These are phyloP conservation scores for Thyridium curvatum DNA, from an alignment of 2,329 filamentous ascomycete genomes.

Conservation along the genomic window DNA sequence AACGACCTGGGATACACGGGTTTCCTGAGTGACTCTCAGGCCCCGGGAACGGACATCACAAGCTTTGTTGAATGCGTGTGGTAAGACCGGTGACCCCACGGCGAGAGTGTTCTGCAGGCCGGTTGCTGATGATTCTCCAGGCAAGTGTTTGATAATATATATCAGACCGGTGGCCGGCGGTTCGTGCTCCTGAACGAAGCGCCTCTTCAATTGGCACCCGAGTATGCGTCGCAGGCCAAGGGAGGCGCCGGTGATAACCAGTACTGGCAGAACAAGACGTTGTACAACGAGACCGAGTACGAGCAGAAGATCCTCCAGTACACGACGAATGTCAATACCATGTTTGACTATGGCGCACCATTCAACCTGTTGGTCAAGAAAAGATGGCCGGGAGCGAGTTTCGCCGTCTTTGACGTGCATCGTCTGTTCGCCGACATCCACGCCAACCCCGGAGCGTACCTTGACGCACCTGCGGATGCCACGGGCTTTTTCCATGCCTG, in stretches of 20 bases:
- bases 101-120: no score
- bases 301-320: slow-evolving; percentile 43
- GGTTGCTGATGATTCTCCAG: neutral
- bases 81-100: slow-evolving; percentile 22
- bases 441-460: slow-evolving; percentile 50
- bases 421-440: slow-evolving; percentile 59
- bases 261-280: slow-evolving; percentile 39
- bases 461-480: slow-evolving; percentile 58
- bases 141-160: slow-evolving; percentile 49
- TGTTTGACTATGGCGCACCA: slow-evolving; percentile 43
- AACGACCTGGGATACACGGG: slow-evolving; percentile 66
- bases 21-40: slow-evolving; percentile 61
- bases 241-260: slow-evolving; percentile 33
- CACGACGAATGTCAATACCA: slow-evolving; percentile 39
- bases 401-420: slow-evolving; percentile 65
- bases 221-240: slow-evolving; percentile 48
- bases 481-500: slow-evolving; percentile 54
- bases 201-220: slow-evolving; percentile 60
- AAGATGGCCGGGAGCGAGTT: slow-evolving; percentile 50
- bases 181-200: slow-evolving; percentile 68
- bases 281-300: slow-evolving; percentile 40
- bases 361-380: slow-evolving; percentile 34
- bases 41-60: slow-evolving; percentile 50
- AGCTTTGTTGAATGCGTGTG: slow-evolving; percentile 66
- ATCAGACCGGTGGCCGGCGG: slow-evolving; percentile 58